These are phyloP conservation scores for Ceratocystis papillata DNA, from an alignment of 2,329 filamentous ascomycete genomes.

Conservation along the genomic window DNA sequence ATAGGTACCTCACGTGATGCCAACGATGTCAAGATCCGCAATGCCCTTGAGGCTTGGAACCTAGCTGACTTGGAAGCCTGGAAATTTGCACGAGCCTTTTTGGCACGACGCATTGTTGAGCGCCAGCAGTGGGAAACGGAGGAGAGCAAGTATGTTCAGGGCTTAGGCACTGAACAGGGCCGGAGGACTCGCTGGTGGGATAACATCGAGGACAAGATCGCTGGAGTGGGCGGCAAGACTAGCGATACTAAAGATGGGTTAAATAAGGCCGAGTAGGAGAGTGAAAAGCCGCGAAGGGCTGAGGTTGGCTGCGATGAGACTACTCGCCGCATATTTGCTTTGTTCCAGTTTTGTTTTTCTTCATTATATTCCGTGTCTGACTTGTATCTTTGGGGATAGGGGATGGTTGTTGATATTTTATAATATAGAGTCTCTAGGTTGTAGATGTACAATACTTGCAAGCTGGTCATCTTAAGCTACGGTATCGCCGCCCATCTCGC, in stretches of 20 bases:
- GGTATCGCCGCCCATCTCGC: conserved; percentile 55
- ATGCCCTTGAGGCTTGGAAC: conserved; percentile 54
- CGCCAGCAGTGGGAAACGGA: conserved; percentile 58
- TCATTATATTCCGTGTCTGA: neutral
- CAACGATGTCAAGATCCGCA: conserved; percentile 38
- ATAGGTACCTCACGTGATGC: conserved; percentile 36
- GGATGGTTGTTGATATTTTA: neutral
- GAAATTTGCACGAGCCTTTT: conserved; percentile 60
- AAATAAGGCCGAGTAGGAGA: conserved; percentile 10
- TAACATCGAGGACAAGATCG: conserved; percentile 25
- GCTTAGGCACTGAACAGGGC: conserved; percentile 44
- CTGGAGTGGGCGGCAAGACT: conserved; percentile 17
- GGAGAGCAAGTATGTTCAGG: conserved; percentile 53
- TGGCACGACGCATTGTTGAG: conserved; percentile 53
- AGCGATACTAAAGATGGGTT: neutral
- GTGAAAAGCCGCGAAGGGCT: neutral
- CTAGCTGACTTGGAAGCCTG: conserved; percentile 66
- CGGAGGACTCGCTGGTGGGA: conserved; percentile 34
- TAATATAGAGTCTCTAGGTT: neutral
- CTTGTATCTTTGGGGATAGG: neutral
- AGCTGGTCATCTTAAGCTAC: conserved; percentile 1
- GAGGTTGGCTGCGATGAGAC: neutral
- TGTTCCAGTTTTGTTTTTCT: conserved; percentile 1
- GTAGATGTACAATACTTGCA: neutral
- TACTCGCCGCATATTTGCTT: neutral